Evolutionary conservation across 345 rosid species (phyloP), one percentile per base, ranked within the genome.

Genomic region (Schrenkiella parvula): DNA sequence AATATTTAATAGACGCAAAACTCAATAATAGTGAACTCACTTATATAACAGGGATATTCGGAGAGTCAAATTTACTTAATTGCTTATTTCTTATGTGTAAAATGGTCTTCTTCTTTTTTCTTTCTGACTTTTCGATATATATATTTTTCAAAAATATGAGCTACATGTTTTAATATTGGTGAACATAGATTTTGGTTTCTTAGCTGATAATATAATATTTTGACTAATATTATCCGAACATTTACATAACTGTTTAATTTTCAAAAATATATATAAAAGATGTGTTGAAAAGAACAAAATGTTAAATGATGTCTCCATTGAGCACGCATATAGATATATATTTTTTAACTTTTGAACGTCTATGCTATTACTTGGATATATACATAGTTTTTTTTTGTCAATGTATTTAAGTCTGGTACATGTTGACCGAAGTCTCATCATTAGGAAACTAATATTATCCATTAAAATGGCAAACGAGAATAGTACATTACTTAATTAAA

Each of bases 1-100:
- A 56, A 46, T 53, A 53, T 63, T 63, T 4, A 46, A n/a, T 19
- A 26, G 34, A 73, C 65, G 13, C 71, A 38, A 46, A 72, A 50
- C 22, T 66, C 66, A 66, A 47, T n/a, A 44, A 29, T 1, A 8
- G 8, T 48, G 23, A 32, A 39, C 12, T 28, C 48, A 23, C 13
- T 25, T 52, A 52, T 44, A 46, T 31, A 29, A 14, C 9, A 53
- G 26, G 26, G 28, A 38, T n/a, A 15, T 56, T 56, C n/a, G n/a
- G n/a, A 55, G 43, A 69, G 55, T 56, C 37, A 70, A 47, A 58
- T 19, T 13, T 64, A 23, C 22, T 22, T 25, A 50, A 22, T 22
- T 19, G 18, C 3, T 21, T 4, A 10, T 19, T 41, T 61, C n/a
- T 41, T 9, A 5, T 62, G 28, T 23, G 18, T 37, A 13, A 8